phyloP scores from a whole-genome alignment of 257 asterid species.

The Solanum ossicruentum region DNA sequence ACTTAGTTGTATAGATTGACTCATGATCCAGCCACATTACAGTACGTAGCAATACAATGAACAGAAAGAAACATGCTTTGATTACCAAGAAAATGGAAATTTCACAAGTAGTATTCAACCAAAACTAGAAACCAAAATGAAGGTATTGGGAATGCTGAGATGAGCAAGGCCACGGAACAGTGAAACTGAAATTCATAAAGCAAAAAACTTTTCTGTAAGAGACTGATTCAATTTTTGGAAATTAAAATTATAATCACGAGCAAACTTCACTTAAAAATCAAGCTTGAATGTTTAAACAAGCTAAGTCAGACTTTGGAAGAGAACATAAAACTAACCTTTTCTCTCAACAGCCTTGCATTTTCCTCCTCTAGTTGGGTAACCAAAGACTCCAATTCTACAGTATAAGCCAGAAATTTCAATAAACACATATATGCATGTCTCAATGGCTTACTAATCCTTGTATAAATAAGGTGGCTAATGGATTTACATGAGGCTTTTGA shows the following conservation, averaged over 20 bases:
- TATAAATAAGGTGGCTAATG: conserved; percentile 17
- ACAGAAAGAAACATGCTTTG: background rate
- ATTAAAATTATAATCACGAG: background rate
- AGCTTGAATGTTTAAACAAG: background rate
- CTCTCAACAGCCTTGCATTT: conserved; percentile 57
- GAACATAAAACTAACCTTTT: conserved; percentile 35
- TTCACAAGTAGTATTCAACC: background rate
- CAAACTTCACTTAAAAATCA: background rate
- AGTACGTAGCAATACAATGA: background rate
- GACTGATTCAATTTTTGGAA: background rate
- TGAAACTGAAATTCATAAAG: background rate
- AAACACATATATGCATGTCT: conserved; percentile 2
- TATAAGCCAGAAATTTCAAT: conserved; percentile 47
- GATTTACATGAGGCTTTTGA: conserved; percentile 23
- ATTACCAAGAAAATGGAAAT: background rate
- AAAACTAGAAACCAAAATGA: background rate
- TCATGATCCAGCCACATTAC: too few species aligned
- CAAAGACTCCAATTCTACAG: conserved; percentile 77
- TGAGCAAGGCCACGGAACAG: background rate
- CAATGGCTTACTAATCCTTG: conserved; percentile 15
- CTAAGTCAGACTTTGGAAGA: background rate
- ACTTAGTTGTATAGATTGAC: too few species aligned
- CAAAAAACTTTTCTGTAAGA: background rate
- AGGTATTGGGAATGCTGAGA: background rate
- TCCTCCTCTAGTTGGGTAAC: conserved; percentile 82